phyloP scores from a whole-genome alignment of 163 green algal species.

The Prototheca wickerhamii region DNA sequence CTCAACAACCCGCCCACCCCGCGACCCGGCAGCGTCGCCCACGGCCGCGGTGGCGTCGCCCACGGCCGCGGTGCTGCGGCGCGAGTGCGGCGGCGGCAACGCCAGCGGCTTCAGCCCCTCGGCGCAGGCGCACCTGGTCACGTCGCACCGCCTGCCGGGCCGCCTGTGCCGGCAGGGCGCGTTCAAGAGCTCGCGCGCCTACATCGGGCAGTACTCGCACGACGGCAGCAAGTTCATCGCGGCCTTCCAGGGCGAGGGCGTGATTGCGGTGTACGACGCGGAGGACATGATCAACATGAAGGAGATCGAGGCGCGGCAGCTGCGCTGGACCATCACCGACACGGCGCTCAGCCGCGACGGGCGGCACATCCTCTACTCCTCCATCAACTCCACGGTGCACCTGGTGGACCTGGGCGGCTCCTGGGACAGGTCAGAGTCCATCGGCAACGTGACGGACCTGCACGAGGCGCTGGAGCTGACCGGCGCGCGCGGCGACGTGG shows the following conservation, averaged over 20 bases:
- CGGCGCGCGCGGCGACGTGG: conserved; percentile 1
- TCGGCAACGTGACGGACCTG: conserved; percentile 78
- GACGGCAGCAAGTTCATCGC: not conserved
- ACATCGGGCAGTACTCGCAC: not conserved
- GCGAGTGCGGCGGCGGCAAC: not conserved
- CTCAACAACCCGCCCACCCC: too few relatives aligned
- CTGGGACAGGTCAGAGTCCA: conserved; percentile 3
- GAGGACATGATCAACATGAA: not conserved
- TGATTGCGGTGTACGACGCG: not conserved
- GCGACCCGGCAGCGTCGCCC: too few relatives aligned
- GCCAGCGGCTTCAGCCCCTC: not conserved
- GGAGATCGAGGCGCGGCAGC: not conserved
- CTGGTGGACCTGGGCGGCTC: conserved; percentile 49
- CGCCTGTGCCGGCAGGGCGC: not conserved
- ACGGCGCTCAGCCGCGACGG: conserved; percentile 58
- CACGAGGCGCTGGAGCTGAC: conserved; percentile 55
- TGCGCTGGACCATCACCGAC: conserved; percentile 34
- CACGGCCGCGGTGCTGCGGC: not conserved
- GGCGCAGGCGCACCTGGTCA: not conserved
- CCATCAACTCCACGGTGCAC: conserved; percentile 71
- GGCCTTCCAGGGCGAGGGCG: not conserved
- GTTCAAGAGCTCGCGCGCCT: not conserved
- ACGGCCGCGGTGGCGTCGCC: too few relatives aligned
- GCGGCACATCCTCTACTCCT: conserved; percentile 69
- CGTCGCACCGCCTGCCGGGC: not conserved